phyloP scores from a whole-genome alignment of 202 grass and related monocot species.

The Saccharum hybrid region DNA sequence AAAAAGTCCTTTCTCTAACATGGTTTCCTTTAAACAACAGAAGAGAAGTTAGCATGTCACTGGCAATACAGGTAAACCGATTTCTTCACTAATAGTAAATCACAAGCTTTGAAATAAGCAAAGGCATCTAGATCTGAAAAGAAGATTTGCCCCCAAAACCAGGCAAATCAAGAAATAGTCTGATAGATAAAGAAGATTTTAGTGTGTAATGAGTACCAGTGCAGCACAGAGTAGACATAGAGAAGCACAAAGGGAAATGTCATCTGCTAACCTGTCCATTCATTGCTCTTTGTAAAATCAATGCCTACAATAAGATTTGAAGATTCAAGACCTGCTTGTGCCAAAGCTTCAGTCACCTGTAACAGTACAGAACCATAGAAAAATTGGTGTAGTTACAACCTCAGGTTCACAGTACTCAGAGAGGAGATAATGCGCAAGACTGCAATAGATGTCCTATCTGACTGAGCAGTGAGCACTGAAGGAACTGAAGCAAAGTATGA shows the following conservation, averaged over 20 bases:
- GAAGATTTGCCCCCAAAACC: not conserved
- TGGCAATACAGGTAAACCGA: not conserved
- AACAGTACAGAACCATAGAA: constrained; percentile 38
- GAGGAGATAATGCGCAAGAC: constrained; percentile 7
- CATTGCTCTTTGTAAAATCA: constrained; percentile 98
- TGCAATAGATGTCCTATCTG: not conserved
- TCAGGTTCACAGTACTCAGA: constrained; percentile 23
- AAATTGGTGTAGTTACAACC: constrained; percentile 16
- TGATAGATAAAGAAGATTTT: not conserved
- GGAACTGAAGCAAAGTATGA: constrained; percentile 18
- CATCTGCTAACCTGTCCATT: constrained; percentile 86
- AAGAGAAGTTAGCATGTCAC: constrained; percentile 30
- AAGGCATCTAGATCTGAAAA: constrained; percentile 32
- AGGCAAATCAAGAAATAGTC: constrained; percentile 5
- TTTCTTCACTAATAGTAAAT: constrained; percentile 15
- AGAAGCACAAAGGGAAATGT: constrained; percentile 31
- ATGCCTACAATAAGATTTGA: constrained; percentile 99
- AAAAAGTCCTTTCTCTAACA: constrained; percentile 8
- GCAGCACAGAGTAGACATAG: constrained; percentile 22
- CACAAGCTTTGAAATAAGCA: constrained; percentile 24
- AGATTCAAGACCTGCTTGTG: constrained; percentile 93
- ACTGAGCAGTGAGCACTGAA: not conserved
- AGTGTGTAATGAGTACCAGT: constrained; percentile 1
- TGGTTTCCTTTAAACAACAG: constrained; percentile 18
- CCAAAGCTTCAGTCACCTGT: constrained; percentile 91